phyloP scores from a whole-genome alignment of 305 asterid species.

The Solanum chacoense region DNA sequence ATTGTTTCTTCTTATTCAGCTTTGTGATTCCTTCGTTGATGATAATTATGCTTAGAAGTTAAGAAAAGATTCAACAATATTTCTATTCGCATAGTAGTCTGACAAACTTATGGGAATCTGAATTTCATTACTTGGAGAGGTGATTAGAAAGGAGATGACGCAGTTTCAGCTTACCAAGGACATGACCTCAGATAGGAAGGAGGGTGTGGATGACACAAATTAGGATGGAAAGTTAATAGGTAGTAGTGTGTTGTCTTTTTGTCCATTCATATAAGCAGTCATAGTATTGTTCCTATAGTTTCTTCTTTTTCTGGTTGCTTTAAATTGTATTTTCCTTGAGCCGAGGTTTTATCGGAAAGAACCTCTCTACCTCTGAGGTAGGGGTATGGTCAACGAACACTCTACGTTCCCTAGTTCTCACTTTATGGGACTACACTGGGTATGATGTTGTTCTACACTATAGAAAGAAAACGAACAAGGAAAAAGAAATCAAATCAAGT shows the following conservation, averaged over 20 bases:
- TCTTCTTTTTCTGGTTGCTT: too few relatives aligned
- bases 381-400: neutral
- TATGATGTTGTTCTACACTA: too few relatives aligned
- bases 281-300: neutral
- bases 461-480: too few relatives aligned
- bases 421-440: too few relatives aligned
- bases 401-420: too few relatives aligned
- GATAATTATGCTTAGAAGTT: neutral
- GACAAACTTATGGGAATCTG: neutral
- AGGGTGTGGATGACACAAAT: neutral
- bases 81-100: neutral
- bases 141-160: neutral
- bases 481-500: too few relatives aligned
- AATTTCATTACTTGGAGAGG: neutral
- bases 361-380: neutral
- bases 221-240: neutral
- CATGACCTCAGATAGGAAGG: neutral
- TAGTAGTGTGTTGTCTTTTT: neutral
- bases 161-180: neutral
- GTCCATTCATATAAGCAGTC: neutral
- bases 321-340: neutral
- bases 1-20: neutral
- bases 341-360: neutral
- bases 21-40: neutral
- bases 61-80: neutral